Percentiles rank a stretch among this genome's conserved stretches.
Evolutionary conservation across 768 basidiomycete species (phyloP).

Genomic region (Lentinula raphanica): DNA sequence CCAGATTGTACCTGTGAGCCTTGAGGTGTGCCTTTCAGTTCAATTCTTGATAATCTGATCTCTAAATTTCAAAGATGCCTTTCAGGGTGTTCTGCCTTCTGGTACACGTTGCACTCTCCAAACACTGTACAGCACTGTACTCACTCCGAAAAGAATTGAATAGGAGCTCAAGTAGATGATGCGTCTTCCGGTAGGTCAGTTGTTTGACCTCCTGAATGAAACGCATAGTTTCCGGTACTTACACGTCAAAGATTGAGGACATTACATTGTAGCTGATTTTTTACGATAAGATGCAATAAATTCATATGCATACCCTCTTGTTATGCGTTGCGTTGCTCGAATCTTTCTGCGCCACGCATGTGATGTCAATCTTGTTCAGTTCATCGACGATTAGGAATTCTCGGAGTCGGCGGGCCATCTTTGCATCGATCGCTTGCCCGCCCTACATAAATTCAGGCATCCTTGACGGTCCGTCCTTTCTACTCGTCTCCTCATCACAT

Average conservation of each 20-base stretch:
- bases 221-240: no score
- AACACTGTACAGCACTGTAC: neutral
- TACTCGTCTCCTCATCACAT: neutral
- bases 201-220: neutral
- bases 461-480: neutral
- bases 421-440: conserved; percentile 2
- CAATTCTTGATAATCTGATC: neutral
- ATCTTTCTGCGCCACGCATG: neutral
- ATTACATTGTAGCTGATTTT: neutral
- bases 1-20: no score
- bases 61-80: neutral
- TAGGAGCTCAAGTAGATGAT: no score
- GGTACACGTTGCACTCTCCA: neutral
- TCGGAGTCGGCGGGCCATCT: neutral
- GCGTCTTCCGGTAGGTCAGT: no score
- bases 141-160: no score
- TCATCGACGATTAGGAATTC: neutral
- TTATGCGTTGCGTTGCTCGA: neutral
- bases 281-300: conserved; percentile 1
- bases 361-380: neutral
- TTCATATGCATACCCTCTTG: neutral
- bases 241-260: neutral
- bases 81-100: neutral
- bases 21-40: neutral
- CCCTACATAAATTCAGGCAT: neutral